These are phyloP conservation scores for Harrya chromipes DNA, from an alignment of 768 basidiomycete genomes.

Conservation along the genomic window DNA sequence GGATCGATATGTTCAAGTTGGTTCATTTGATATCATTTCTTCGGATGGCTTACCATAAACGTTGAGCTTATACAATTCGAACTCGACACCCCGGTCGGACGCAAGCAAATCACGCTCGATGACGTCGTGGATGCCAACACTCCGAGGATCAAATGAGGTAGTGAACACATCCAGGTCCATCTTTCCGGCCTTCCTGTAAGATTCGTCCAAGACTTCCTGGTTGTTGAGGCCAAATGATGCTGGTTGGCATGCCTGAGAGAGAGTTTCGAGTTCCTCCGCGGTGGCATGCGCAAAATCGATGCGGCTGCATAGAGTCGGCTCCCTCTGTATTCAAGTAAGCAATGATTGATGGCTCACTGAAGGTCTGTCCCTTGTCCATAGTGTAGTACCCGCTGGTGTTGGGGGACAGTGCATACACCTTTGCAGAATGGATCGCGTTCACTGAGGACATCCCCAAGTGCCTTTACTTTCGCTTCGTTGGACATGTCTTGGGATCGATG, in stretches of 20 bases:
- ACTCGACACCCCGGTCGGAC: conserved; percentile 25
- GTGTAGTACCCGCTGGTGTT: not conserved
- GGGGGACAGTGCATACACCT: not conserved
- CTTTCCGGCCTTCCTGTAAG: conserved; percentile 47
- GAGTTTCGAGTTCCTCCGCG: conserved; percentile 11
- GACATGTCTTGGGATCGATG: no score
- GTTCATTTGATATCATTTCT: no score
- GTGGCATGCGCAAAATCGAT: not conserved
- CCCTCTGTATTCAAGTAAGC: not conserved
- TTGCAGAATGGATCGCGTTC: not conserved
- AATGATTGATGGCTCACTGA: not conserved
- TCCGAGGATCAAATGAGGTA: conserved; percentile 28
- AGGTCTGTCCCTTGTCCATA: not conserved
- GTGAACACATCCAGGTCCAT: conserved; percentile 38
- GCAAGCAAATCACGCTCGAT: conserved; percentile 15
- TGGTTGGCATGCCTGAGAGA: conserved; percentile 36
- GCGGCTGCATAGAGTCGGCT: not conserved
- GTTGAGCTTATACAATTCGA: conserved; percentile 45
- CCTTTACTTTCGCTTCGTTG: not conserved
- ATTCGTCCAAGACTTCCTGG: conserved; percentile 41
- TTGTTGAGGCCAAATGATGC: conserved; percentile 40
- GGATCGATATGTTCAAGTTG: no score
- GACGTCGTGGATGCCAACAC: conserved; percentile 28
- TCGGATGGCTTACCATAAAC: conserved; percentile 36
- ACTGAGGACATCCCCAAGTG: not conserved